Evolutionary conservation across 192 early-diverging fungal species (phyloP), one percentile per base, ranked within the genome.

Genomic region (Geosiphon pyriformis): DNA sequence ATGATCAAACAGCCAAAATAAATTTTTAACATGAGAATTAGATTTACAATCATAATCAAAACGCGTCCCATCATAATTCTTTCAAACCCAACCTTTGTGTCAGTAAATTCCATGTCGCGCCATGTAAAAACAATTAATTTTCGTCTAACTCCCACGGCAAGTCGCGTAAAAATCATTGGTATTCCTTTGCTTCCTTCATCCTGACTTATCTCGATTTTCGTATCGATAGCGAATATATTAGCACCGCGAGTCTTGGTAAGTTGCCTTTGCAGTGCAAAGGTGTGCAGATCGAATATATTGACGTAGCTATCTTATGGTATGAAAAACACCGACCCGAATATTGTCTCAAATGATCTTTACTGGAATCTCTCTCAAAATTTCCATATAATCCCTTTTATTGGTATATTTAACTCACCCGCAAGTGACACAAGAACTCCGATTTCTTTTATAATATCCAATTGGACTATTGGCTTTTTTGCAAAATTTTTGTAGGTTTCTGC

Each of bases 181-280:
- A 87, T 84, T 27, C 75, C 74, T 49, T 50, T 23, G 25, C 27
- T 31, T 12, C 64, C n/a, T 22, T 81, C 87, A 33, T 82, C 82
- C 59, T 82, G 79, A 33, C 60, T 74, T 58, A 83, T 75, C 52
- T 90, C 88, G 17, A 90, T 81, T 34, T 77, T 79, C 0, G 90
- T 88, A 70, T 87, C 83, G 46, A 90, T 80, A 18, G 91, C 80
- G 65, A 95, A 78, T 35, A 92, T 54, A 54, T 84, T 86, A 0
- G 89, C 92, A 18, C 93, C 92, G 64, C 80, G 84, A 18, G 91
- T 88, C 59, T 85, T 88, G 2, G 65, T 67, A 3, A 95, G 77
- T n/a, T 84, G 82, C 53, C 82, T 87, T 46, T 82, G 74, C 23
- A 83, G 72, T 54, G 84, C 80, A 59, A 92, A 85, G 2, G 90